Evolutionary conservation across 2,329 filamentous ascomycete species (phyloP).

Genomic region (Ceratocystis alfenasii): DNA sequence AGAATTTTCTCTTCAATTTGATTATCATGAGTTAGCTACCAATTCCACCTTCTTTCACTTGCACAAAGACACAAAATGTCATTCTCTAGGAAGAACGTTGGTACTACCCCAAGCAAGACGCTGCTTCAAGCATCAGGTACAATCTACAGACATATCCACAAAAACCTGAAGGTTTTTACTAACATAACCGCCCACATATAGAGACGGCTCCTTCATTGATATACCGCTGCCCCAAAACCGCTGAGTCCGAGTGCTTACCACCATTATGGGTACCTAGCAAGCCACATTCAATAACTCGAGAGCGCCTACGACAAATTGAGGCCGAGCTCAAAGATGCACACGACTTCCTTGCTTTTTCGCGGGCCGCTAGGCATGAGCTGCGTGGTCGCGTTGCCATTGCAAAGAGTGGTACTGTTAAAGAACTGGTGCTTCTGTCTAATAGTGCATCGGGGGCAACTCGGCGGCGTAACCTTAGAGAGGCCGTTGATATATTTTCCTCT

Average conservation of each 20-base stretch:
- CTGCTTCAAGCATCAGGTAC: neutral
- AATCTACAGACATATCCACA: neutral
- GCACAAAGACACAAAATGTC: neutral
- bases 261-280: neutral
- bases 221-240: neutral
- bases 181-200: neutral
- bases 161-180: neutral
- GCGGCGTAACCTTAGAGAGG: conserved; percentile 8
- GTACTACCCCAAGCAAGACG: neutral
- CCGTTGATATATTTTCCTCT: conserved; percentile 10
- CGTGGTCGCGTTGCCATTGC: conserved; percentile 9
- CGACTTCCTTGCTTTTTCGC: conserved; percentile 8
- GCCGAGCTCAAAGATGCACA: conserved; percentile 2
- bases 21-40: too few relatives aligned
- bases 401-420: neutral
- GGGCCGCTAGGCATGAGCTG: neutral
- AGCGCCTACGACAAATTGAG: conserved; percentile 6
- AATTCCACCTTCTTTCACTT: too few relatives aligned
- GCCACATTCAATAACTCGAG: neutral
- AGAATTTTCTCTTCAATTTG: too few relatives aligned
- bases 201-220: neutral
- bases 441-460: conserved; percentile 13
- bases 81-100: neutral
- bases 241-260: neutral
- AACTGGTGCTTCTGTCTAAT: conserved; percentile 2